Percentiles rank a stretch among this genome's conserved stretches.
Conservation (phyloP, 75 land plant genomes). For the Picea glauca region DNA sequence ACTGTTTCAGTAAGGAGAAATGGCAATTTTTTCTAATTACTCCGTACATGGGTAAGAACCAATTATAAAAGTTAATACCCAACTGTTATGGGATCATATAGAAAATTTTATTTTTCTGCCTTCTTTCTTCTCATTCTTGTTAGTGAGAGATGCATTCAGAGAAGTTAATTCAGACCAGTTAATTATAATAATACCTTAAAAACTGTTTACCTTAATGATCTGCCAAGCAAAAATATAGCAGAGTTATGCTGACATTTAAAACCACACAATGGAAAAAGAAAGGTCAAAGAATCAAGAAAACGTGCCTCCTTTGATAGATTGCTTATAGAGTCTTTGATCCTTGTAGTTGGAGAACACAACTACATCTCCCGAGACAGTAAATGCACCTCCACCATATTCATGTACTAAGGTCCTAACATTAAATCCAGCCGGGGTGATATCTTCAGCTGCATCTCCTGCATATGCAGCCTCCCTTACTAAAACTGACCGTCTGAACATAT, state of each 20-base stretch:
- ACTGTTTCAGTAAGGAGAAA: too few relatives aligned
- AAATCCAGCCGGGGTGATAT: slow-evolving; percentile 62
- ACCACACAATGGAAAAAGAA: too few relatives aligned
- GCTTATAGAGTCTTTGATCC: slow-evolving; percentile 81
- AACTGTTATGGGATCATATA: neutral
- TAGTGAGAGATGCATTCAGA: neutral
- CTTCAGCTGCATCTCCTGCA: slow-evolving; percentile 29
- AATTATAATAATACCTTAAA: neutral
- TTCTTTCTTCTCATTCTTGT: neutral
- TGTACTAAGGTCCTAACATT: slow-evolving; percentile 72
- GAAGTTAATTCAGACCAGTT: neutral
- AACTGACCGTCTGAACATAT: slow-evolving; percentile 41
- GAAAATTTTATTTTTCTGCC: neutral
- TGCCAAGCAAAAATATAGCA: neutral
- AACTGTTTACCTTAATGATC: neutral
- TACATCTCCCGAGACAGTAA: slow-evolving; percentile 40
- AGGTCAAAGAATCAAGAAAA: neutral
- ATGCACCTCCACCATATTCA: slow-evolving; percentile 90
- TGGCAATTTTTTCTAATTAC: neutral
- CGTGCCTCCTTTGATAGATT: slow-evolving; percentile 36
- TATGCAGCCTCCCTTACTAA: slow-evolving; percentile 44
- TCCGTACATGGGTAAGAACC: neutral
- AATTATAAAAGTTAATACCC: neutral
- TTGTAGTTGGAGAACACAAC: slow-evolving; percentile 74
- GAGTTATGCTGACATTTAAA: too few relatives aligned